Base-by-base conservation (phyloP, 352 stramenopile species). In the Lagenidium giganteum region DNA sequence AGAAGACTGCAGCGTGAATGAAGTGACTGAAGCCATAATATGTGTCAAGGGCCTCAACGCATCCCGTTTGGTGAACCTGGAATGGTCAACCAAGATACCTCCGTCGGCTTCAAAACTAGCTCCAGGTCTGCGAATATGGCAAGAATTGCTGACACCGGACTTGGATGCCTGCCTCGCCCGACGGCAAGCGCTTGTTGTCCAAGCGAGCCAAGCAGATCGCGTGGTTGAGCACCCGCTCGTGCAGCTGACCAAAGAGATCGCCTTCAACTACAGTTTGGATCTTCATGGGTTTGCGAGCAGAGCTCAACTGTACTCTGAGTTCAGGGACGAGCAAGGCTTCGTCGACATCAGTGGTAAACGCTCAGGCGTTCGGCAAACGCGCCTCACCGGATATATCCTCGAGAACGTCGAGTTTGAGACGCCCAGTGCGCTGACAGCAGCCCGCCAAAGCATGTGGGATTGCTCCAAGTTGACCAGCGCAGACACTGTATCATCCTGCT, bases 381-480 rank as follows among this genome's bases (percentile, higher is more conserved):
- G 40, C 8, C 52, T 62, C 41, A 42, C 41, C 7, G 53, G 53
- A 7, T 47, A 50, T 3, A 18, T 61, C 18, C 52, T 38, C 32
- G 32, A 38, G n/a, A n/a, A n/a, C n/a, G n/a, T n/a, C n/a, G n/a
- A n/a, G n/a, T n/a, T n/a, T n/a, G n/a, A n/a, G n/a, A n/a, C n/a
- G n/a, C n/a, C n/a, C n/a, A n/a, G n/a, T n/a, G n/a, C n/a, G n/a
- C n/a, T n/a, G n/a, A n/a, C n/a, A n/a, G 40, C 40, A 9, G 20
- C 38, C 17, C 39, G 40, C 17, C 26, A 47, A 22, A 14, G 16
- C 4, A 14, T 47, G 5, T 47, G 40, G 40, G n/a, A n/a, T n/a
- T n/a, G n/a, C n/a, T n/a, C n/a, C n/a, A n/a, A n/a, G n/a, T n/a
- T n/a, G n/a, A n/a, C n/a, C n/a, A n/a, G n/a, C n/a, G n/a, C n/a